Evolutionary conservation across 768 basidiomycete genomes (phyloP).

Genomic region (Dioszegia hungarica): DNA sequence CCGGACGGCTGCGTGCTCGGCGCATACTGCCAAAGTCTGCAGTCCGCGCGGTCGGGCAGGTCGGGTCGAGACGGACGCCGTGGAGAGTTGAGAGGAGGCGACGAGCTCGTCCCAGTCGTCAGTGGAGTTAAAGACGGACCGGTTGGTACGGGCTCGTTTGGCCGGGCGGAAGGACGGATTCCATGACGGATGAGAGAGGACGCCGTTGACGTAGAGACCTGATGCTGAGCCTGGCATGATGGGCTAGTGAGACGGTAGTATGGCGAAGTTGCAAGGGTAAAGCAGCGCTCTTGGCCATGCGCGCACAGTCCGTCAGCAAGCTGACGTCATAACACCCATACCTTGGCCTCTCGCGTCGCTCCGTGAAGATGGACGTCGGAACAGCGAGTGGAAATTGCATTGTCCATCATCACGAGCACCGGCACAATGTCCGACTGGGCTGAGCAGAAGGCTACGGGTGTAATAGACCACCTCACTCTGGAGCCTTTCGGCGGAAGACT

Average conservation of each 20-base stretch:
- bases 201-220: neutral
- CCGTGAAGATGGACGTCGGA: too few species aligned
- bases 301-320: too few species aligned
- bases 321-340: too few species aligned
- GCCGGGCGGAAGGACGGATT: neutral
- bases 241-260: too few species aligned
- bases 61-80: slow-evolving; percentile 29
- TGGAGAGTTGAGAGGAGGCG: slow-evolving; percentile 24
- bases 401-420: too few species aligned
- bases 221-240: slow-evolving; percentile 1
- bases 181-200: slow-evolving; percentile 1
- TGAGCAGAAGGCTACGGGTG: too few species aligned
- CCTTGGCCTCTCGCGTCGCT: too few species aligned
- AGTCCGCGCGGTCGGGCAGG: slow-evolving; percentile 21
- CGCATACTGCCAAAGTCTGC: slow-evolving; percentile 18
- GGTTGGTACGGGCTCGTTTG: neutral
- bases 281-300: neutral
- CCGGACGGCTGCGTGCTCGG: slow-evolving; percentile 14
- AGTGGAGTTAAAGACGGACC: slow-evolving; percentile 30
- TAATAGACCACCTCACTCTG: too few species aligned
- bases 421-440: too few species aligned
- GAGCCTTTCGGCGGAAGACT: too few species aligned
- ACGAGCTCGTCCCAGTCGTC: slow-evolving; percentile 39
- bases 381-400: too few species aligned
- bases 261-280: too few species aligned